Evolutionary conservation across 2,329 filamentous ascomycete genomes (phyloP).

Genomic region (Fusarium robinianum): DNA sequence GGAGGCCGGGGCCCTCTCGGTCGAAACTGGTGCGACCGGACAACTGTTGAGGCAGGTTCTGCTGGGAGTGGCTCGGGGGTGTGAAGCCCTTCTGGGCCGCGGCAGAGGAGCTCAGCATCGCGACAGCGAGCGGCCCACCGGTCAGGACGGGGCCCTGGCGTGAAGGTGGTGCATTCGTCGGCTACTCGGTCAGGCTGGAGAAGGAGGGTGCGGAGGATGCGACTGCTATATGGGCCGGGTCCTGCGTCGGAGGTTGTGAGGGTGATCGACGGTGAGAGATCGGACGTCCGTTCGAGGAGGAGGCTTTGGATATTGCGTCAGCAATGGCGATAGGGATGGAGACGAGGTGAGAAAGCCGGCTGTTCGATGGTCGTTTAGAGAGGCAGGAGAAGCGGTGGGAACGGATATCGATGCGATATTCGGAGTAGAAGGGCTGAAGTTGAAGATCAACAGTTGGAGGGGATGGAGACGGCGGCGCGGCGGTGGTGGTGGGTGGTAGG

Average conservation of each 20-base stretch:
- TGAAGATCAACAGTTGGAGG: slow-evolving; percentile 20
- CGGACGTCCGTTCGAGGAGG: slow-evolving; percentile 5
- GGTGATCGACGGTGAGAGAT: slow-evolving; percentile 6
- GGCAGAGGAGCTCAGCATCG: slow-evolving; percentile 42
- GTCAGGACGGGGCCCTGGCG: slow-evolving; percentile 45
- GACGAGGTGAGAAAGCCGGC: slow-evolving; percentile 1
- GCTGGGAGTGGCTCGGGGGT: slow-evolving; percentile 45
- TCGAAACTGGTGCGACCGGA: slow-evolving; percentile 50
- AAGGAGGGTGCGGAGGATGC: slow-evolving; percentile 19
- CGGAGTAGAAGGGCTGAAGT: slow-evolving; percentile 5
- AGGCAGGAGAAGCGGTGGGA: slow-evolving; percentile 11
- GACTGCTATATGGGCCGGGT: slow-evolving; percentile 18
- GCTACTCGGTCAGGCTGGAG: slow-evolving; percentile 20
- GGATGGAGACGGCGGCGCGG: slow-evolving; percentile 21
- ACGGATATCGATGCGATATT: slow-evolving; percentile 9
- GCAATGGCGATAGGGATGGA: neutral
- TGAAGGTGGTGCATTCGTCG: slow-evolving; percentile 45
- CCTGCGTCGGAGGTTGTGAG: slow-evolving; percentile 11
- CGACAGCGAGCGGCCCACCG: slow-evolving; percentile 43
- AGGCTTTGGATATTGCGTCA: neutral
- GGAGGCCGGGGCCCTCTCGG: slow-evolving; percentile 56
- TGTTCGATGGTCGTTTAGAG: slow-evolving; percentile 9
- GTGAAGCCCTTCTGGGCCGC: slow-evolving; percentile 40
- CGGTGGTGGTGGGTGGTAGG: neutral
- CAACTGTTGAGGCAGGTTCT: slow-evolving; percentile 39